phyloP scores from a whole-genome alignment of 331 rosid species.

The Telfairia occidentalis region DNA sequence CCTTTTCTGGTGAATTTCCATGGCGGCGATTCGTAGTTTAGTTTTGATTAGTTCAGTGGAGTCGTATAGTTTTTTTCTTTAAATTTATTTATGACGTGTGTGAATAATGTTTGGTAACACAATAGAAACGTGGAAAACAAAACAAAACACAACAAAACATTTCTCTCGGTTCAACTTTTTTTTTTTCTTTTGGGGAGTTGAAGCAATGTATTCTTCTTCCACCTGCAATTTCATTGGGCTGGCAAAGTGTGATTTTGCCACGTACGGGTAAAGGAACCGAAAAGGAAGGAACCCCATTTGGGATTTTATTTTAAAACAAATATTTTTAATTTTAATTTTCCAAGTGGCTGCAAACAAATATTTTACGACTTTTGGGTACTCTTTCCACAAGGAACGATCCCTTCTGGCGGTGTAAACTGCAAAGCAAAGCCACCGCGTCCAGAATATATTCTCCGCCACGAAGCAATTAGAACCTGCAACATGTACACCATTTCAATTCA shows the following conservation, averaged over 20 bases:
- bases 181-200: no score
- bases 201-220: background rate
- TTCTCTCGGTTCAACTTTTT: background rate
- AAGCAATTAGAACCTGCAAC: background rate
- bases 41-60: no score
- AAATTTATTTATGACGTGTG: background rate
- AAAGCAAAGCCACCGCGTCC: conserved; percentile 8
- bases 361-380: background rate
- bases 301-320: background rate
- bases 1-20: background rate
- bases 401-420: background rate
- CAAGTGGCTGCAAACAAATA: background rate
- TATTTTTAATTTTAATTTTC: background rate
- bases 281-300: background rate
- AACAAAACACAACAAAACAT: no score
- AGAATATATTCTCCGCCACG: conserved; percentile 7
- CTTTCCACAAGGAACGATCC: background rate
- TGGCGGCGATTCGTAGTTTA: background rate
- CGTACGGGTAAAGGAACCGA: background rate
- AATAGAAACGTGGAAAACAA: background rate
- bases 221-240: background rate
- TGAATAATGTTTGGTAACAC: background rate
- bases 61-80: no score
- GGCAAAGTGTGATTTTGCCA: conserved; percentile 3
- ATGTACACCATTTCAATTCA: background rate